Evolutionary conservation across 2,329 filamentous ascomycete species (phyloP).

Genomic region (Cladosporium sp.): DNA sequence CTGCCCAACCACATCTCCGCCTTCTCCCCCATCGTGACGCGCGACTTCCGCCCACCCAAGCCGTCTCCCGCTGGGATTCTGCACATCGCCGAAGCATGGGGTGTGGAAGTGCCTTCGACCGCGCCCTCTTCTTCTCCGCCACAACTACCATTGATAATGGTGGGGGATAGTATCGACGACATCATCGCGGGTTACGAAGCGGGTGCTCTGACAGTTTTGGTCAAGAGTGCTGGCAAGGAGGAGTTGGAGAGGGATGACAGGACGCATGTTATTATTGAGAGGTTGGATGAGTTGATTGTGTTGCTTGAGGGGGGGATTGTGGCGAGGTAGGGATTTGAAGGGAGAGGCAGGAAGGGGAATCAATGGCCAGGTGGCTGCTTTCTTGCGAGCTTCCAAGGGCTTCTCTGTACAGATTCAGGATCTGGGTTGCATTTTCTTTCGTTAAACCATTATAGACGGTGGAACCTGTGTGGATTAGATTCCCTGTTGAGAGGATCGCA

Average conservation of each 20-base stretch:
- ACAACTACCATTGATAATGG: slow-evolving; percentile 45
- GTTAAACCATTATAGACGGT: too few relatives aligned
- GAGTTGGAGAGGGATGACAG: slow-evolving; percentile 30
- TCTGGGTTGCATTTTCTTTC: too few relatives aligned
- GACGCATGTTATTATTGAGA: slow-evolving; percentile 30
- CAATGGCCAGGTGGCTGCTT: too few relatives aligned
- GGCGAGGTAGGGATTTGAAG: background rate
- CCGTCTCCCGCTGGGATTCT: slow-evolving; percentile 83
- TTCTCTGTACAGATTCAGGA: too few relatives aligned
- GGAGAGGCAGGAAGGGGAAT: background rate
- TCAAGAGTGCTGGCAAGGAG: slow-evolving; percentile 43
- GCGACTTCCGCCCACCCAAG: slow-evolving; percentile 79
- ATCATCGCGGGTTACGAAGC: slow-evolving; percentile 82
- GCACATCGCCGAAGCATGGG: slow-evolving; percentile 78
- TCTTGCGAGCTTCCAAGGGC: too few relatives aligned
- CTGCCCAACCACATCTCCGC: slow-evolving; percentile 53
- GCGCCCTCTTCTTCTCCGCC: slow-evolving; percentile 26
- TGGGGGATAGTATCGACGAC: slow-evolving; percentile 74
- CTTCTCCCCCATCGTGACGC: slow-evolving; percentile 77
- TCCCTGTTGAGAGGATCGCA: too few relatives aligned
- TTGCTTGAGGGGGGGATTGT: slow-evolving; percentile 5
- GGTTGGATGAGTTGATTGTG: slow-evolving; percentile 11
- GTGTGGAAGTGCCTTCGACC: slow-evolving; percentile 37
- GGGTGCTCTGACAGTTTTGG: slow-evolving; percentile 83
- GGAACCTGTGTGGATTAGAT: background rate